Base-by-base conservation (phyloP, 2,329 filamentous ascomycete species). In the Aureobasidium melanogenum region DNA sequence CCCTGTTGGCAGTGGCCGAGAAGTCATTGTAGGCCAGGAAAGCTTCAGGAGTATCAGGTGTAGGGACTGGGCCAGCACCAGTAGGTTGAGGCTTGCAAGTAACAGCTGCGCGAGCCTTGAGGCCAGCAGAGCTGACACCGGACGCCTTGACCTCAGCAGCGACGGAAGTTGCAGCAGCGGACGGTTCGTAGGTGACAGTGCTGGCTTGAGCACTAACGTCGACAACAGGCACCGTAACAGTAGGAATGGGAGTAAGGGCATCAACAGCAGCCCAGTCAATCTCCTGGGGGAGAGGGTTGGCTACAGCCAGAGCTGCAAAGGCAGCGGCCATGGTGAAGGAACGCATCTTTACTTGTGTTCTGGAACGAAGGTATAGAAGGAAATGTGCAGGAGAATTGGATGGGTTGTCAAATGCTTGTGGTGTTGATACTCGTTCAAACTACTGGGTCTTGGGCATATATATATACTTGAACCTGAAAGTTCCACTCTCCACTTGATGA, bases 1-100 rank as follows among this genome's bases (percentile, higher is more conserved):
- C 66, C 19, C 19, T 36, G 15, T 34, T 43, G 12, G 69, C 69
- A 1, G 62, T 63, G 15, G 30, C 36, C 19, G 60, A 46, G 41
- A 66, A 67, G 2, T 60, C 63, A 17, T 62, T 5, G 58, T 64
- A 65, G 60, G 30, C 34, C n/a, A 61, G 47, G 51, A 64, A 68
- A 47, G 60, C 57, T 4, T 59, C 56, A 9, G 62, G 36, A n/a
- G 66, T 67, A 47, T 68, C 67, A 32, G 56, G 28, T 0, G 47
- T 41, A 46, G 62, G 43, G 22, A 63, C 32, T 24, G 60, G 34
- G 41, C 50, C 57, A 19, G 47, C 41, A 28, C 60, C 47, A 26
- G 19, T 24, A 26, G 46, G 57, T 24, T 60, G 57, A 28, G 47
- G 46, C 36, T 44, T 51, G 57, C 57, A 52, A 8, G 28, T 60